Base-by-base conservation (phyloP, 2,329 filamentous ascomycete genomes). In the Paramyrothecium roridum region DNA sequence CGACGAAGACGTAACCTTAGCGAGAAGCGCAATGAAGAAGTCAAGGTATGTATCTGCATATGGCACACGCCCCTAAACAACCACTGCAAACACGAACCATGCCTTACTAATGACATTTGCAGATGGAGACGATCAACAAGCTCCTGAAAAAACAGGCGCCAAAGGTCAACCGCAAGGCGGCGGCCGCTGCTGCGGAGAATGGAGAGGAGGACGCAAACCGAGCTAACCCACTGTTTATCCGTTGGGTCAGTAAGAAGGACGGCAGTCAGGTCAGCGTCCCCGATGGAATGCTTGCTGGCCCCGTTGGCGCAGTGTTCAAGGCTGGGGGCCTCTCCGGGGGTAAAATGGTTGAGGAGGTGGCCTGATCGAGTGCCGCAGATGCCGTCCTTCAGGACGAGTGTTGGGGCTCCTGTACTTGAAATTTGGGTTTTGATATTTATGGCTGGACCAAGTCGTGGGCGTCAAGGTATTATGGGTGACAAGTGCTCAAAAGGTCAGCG, bases 121-220 rank as follows among this genome's bases (percentile, higher is more conserved):
- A 93, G 89, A 90, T 91, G 83, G 90, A 93, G 77, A 95, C 90
- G 0, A 93, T 95, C 81, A 93, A 95, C 77, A 92, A 93, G 65
- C 84, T 95, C 2, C 84, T 95, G 52, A 92, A 92, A 72, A 92
- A 93, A 68, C 90, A 93, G 69, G 89, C 90, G 1, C 87, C 90
- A 22, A 93, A 93, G 71, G 84, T 84, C 55, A 87, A 82, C 61
- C 76, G 79, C 60, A 83, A 81, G 61, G 79, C 63, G 55, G 75
- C 61, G 57, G 75, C 59, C 52, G 67, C 63, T 54, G 81, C 78
- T 34, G 80, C 80, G 12, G 79, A 76, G 11, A 76, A 74, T 2
- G 76, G 77, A 8, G 81, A 81, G 51, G 73, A 70, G 1, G 78
- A 79, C 2, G 61, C 68, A 2, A 74, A 76, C 40, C 82, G 76